Evolutionary conservation across 441 rosid genomes (phyloP).

Genomic region (Breynia disticha): DNA sequence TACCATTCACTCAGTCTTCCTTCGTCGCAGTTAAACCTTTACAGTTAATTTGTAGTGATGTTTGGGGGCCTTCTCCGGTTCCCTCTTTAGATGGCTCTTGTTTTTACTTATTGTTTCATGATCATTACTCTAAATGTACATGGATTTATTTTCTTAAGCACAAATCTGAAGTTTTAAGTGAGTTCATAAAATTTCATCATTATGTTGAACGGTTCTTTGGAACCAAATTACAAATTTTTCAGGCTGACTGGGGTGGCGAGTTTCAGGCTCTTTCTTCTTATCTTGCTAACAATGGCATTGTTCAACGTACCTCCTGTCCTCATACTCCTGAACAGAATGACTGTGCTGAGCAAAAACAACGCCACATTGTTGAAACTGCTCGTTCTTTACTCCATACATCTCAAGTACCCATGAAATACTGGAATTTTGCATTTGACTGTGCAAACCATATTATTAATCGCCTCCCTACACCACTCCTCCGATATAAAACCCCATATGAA

Average conservation of each 20-base stretch:
- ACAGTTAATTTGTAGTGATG: too few relatives aligned
- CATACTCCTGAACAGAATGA: not conserved
- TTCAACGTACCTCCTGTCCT: not conserved
- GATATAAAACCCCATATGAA: too few relatives aligned
- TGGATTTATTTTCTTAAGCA: too few relatives aligned
- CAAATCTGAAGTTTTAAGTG: too few relatives aligned
- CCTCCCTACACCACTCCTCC: not conserved
- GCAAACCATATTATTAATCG: not conserved
- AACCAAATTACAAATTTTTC: not conserved
- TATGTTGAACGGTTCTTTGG: not conserved
- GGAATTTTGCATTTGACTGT: not conserved
- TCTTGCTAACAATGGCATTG: not conserved
- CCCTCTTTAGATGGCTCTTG: too few relatives aligned
- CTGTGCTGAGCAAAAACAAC: not conserved
- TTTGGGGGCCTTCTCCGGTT: too few relatives aligned
- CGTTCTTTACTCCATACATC: not conserved
- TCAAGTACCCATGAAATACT: too few relatives aligned
- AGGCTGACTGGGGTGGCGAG: constrained; percentile 1
- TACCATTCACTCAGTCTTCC: too few relatives aligned
- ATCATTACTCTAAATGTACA: too few relatives aligned
- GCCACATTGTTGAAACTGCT: not conserved
- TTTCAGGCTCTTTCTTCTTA: not conserved
- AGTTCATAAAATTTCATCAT: not conserved
- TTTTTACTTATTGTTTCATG: too few relatives aligned
- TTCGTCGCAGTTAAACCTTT: too few relatives aligned